Conservation (phyloP, 208 protist genomes). For the Sergeia podlipaevii region DNA sequence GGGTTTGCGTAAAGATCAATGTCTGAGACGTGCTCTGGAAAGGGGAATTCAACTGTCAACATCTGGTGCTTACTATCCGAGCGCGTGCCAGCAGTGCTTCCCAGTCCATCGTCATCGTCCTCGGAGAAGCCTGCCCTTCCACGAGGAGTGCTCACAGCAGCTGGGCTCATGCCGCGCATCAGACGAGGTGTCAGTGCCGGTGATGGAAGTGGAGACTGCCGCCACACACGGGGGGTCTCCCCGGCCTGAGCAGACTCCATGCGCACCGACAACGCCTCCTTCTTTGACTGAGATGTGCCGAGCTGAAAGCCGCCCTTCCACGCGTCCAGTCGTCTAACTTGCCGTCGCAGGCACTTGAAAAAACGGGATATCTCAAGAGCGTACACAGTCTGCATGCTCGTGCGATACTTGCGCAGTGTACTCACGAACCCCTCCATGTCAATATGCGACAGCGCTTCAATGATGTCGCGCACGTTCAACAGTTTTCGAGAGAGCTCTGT, state of each 20-base stretch:
- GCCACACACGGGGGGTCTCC: slow-evolving; percentile 38
- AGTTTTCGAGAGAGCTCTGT: slow-evolving; percentile 52
- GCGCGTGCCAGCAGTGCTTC: slow-evolving; percentile 1
- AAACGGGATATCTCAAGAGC: slow-evolving; percentile 65
- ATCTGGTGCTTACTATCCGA: slow-evolving; percentile 16
- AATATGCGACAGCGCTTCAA: slow-evolving; percentile 59
- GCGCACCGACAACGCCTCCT: slow-evolving; percentile 31
- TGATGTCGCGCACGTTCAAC: slow-evolving; percentile 53
- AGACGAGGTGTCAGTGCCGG: slow-evolving; percentile 49
- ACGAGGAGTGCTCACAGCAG: too few relatives aligned
- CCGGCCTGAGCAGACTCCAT: slow-evolving; percentile 49
- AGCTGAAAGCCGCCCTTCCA: slow-evolving; percentile 46
- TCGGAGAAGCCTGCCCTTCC: not conserved
- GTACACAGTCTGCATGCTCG: slow-evolving; percentile 81
- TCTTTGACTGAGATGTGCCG: slow-evolving; percentile 37
- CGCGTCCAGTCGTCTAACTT: slow-evolving; percentile 50
- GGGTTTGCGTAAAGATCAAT: slow-evolving; percentile 46
- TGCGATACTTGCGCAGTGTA: slow-evolving; percentile 69
- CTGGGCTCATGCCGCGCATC: slow-evolving; percentile 27
- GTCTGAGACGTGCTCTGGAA: slow-evolving; percentile 18
- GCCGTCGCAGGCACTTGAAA: slow-evolving; percentile 57
- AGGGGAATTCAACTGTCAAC: slow-evolving; percentile 55
- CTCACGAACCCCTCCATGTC: slow-evolving; percentile 64
- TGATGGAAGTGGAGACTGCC: slow-evolving; percentile 12
- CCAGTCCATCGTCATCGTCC: slow-evolving; percentile 12